phyloP scores from a whole-genome alignment of 163 green algal genomes.

The Dunaliella salina region DNA sequence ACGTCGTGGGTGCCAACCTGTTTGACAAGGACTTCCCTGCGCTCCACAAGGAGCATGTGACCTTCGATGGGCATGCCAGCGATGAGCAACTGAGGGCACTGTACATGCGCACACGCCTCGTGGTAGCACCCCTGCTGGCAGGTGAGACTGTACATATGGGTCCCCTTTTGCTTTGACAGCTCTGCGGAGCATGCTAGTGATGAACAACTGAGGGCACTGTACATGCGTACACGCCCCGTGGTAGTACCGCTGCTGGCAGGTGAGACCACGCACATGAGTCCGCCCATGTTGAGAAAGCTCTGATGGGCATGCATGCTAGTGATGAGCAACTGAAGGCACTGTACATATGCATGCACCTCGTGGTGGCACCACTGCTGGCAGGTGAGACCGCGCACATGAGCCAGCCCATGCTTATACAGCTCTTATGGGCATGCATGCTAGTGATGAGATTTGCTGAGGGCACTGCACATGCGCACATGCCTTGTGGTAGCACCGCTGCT shows the following conservation, averaged over 20 bases:
- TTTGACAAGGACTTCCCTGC: not conserved
- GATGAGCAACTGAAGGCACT: conserved; percentile 14
- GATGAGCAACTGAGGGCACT: conserved; percentile 16
- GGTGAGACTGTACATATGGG: not conserved
- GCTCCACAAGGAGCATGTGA: not conserved
- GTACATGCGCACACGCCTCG: conserved; percentile 10
- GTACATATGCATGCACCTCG: conserved; percentile 6
- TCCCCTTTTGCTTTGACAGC: too few species aligned
- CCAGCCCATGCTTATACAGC: too few species aligned
- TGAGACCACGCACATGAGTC: not conserved
- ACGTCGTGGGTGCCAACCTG: conserved; percentile 15
- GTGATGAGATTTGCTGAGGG: conserved; percentile 5
- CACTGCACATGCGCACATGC: conserved; percentile 4
- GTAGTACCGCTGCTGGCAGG: not conserved
- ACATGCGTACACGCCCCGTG: not conserved
- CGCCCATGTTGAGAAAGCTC: too few species aligned
- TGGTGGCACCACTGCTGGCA: conserved; percentile 18
- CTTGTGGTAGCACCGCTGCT: not conserved
- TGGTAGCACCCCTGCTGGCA: conserved; percentile 19
- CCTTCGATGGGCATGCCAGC: conserved; percentile 9
- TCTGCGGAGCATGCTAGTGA: not conserved
- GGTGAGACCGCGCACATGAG: not conserved
- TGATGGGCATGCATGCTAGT: too few species aligned
- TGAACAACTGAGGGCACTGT: conserved; percentile 14
- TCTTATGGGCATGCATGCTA: too few species aligned